Evolutionary conservation across 148 eudicot genomes (phyloP), one percentile per base, ranked within the genome.

Genomic region (Amaranthus palmeri): DNA sequence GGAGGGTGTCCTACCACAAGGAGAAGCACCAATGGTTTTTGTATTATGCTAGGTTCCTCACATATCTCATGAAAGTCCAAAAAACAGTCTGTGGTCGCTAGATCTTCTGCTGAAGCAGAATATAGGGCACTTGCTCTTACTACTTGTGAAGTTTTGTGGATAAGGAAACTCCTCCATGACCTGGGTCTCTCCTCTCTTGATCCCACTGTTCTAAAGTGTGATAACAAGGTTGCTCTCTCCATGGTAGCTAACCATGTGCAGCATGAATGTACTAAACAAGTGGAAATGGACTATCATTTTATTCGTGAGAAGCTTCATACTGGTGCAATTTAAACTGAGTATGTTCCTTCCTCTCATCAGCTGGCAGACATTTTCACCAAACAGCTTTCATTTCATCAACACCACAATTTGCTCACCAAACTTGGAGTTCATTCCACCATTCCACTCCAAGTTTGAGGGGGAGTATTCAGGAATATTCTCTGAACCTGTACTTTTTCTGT

Each of bases 1-100:
- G 61, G 42, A 0, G 43, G 49, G 2, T 55, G 72, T 12, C 48
- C 61, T 8, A 17, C 55, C 3, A 10, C 61, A 14, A 6, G 61
- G 5, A 7, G 7, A 1, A 49, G 57, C 14, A 36, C 51, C 36
- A 68, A n/a, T 3, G 57, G 57, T 17, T 68, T n/a, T 47, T 69
- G 42, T 41, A 17, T 69, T n/a, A 6, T 14, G 4, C 8, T 69
- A 3, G 61, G 61, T 2, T 17, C n/a, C 1, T 69, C 49, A 6
- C 49, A 43, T 4, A 69, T 69, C 0, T 69, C 61, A 0, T 69
- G 72, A 49, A 53, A 54, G 48, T 43, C 61, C 8, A 69, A 69
- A 49, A 69, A 69, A 12, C 43, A 69, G 11, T 8, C 6, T 1
- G 42, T 44, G 0, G 56, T 54, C 7, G 40, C 49, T 4, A 42